phyloP scores from a whole-genome alignment of 208 protist species.

The Acanthamoeba culbertsoni region DNA sequence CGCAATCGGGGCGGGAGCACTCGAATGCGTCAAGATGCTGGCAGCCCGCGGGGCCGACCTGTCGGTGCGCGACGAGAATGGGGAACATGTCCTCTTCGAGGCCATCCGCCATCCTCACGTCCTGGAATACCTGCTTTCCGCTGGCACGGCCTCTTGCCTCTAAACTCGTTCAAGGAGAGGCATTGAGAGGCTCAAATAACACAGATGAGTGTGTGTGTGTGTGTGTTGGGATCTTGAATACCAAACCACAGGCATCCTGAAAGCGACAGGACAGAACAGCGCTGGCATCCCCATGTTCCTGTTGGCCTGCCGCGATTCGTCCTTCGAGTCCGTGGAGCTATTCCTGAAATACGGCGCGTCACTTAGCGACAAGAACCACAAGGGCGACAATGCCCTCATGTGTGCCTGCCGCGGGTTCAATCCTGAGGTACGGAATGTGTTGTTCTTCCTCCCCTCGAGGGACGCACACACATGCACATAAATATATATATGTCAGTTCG shows the following conservation, averaged over 20 bases:
- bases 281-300: background rate
- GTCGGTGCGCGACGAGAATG: background rate
- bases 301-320: background rate
- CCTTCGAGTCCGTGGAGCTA: background rate
- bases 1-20: background rate
- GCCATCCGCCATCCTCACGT: background rate
- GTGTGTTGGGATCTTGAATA: no score
- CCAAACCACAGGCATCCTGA: background rate
- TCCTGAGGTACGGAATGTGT: background rate
- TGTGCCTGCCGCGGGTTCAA: background rate
- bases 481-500: background rate
- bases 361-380: background rate
- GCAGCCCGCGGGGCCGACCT: background rate
- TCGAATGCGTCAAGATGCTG: conserved; percentile 11
- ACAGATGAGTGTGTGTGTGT: no score
- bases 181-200: no score
- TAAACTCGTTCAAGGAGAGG: no score
- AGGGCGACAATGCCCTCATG: background rate
- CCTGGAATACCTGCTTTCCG: background rate
- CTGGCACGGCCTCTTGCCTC: background rate
- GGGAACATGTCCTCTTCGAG: background rate
- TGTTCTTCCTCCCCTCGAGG: background rate
- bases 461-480: background rate
- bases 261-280: background rate
- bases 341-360: background rate